Percentiles rank a stretch among this genome's conserved stretches.
Conservation (phyloP, 257 asterid genomes). For the Prunella vulgaris region DNA sequence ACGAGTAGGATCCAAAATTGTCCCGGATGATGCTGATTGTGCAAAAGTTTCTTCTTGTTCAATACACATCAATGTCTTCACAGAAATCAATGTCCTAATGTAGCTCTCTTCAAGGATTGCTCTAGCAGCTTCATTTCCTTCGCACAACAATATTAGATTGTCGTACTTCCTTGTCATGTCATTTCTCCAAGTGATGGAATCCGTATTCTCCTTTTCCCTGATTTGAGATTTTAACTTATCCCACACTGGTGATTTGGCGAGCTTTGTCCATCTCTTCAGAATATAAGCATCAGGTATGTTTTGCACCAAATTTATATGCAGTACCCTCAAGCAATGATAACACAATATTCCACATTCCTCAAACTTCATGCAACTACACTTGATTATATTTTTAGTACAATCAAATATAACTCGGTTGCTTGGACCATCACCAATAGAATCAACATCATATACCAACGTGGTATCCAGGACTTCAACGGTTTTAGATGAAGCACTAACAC, state of each 20-base stretch:
- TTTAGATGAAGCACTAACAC: neutral
- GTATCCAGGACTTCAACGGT: neutral
- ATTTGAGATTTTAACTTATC: neutral
- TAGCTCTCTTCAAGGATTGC: too few species aligned
- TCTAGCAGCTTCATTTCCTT: too few species aligned
- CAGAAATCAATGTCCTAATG: too few species aligned
- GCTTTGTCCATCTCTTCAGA: neutral
- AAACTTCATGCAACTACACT: neutral
- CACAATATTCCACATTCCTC: neutral
- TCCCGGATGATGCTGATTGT: too few species aligned
- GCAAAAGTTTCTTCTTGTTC: too few species aligned
- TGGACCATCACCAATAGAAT: neutral
- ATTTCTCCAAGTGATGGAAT: too few species aligned
- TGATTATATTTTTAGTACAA: neutral
- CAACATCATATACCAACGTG: neutral
- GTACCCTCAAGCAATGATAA: neutral
- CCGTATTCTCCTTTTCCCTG: too few species aligned
- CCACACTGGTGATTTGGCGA: neutral
- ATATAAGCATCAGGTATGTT: neutral
- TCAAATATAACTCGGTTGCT: neutral
- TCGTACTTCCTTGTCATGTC: too few species aligned
- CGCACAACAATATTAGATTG: too few species aligned
- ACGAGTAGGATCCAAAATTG: too few species aligned
- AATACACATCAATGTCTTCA: too few species aligned
- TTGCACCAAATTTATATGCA: neutral